Conservation (phyloP, 2,329 filamentous ascomycete genomes). For the Mollisiaceae sp. region DNA sequence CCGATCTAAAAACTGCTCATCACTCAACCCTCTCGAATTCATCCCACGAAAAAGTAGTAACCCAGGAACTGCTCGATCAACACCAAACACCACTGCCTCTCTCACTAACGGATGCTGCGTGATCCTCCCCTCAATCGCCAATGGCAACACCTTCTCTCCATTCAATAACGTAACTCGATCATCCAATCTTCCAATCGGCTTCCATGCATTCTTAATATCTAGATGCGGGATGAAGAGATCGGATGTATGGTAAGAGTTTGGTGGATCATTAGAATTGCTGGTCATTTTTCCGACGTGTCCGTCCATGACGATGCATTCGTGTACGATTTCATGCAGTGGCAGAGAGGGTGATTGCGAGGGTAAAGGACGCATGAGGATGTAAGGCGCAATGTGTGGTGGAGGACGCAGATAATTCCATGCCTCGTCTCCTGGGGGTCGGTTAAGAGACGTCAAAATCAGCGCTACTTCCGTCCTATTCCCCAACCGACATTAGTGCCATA, state of each 20-base stretch:
- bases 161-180: conserved; percentile 53
- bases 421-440: conserved; percentile 54
- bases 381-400: conserved; percentile 25
- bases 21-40: conserved; percentile 45
- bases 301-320: conserved; percentile 43
- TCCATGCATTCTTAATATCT: conserved; percentile 49
- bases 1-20: conserved; percentile 51
- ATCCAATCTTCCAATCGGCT: conserved; percentile 52
- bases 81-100: conserved; percentile 63
- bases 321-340: conserved; percentile 41
- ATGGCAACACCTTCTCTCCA: conserved; percentile 54
- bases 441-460: conserved; percentile 62
- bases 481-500: neutral
- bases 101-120: conserved; percentile 57
- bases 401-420: conserved; percentile 64
- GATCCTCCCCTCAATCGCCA: conserved; percentile 58
- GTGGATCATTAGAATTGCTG: conserved; percentile 42
- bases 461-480: conserved; percentile 55
- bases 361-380: conserved; percentile 28
- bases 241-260: conserved; percentile 51
- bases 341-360: neutral
- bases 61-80: conserved; percentile 57
- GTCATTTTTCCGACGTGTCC: conserved; percentile 43
- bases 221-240: conserved; percentile 52
- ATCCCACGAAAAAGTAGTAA: conserved; percentile 54